A percentile compares a stretch with the other conserved stretches of the same genome.
phyloP scores from a whole-genome alignment of 768 basidiomycete species.

The Amyloporia xantha region DNA sequence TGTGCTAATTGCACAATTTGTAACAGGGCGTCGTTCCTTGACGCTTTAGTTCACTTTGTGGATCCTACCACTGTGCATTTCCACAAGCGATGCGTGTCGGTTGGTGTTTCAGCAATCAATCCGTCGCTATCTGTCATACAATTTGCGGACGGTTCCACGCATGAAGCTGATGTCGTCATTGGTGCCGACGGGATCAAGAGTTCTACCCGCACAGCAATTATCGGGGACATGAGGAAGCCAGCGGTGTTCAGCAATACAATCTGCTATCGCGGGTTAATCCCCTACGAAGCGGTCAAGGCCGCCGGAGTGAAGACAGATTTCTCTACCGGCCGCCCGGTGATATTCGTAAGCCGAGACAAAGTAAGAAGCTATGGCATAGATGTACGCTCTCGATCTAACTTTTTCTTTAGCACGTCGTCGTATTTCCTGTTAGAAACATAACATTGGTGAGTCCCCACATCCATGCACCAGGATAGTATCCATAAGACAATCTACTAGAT shows the following conservation, averaged over 20 bases:
- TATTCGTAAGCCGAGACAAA: constrained; percentile 38
- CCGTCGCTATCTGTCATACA: constrained; percentile 25
- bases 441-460: constrained; percentile 27
- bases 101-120: constrained; percentile 12
- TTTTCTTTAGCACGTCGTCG: constrained; percentile 46
- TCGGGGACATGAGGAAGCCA: constrained; percentile 19
- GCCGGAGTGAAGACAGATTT: constrained; percentile 39
- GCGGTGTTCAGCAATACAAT: constrained; percentile 38
- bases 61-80: constrained; percentile 39
- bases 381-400: not conserved
- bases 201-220: constrained; percentile 32
- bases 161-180: constrained; percentile 42
- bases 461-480: not conserved
- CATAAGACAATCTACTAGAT: constrained; percentile 16
- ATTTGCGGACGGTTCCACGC: constrained; percentile 43
- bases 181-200: constrained; percentile 35
- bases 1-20: not conserved
- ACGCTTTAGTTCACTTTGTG: constrained; percentile 38
- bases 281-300: constrained; percentile 30
- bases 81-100: constrained; percentile 38
- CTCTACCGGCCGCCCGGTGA: constrained; percentile 25
- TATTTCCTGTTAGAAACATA: constrained; percentile 40
- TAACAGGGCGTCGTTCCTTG: constrained; percentile 41
- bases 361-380: constrained; percentile 5
- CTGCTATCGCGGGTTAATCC: constrained; percentile 44